These are phyloP conservation scores for Leptosphaerulina australis DNA, from an alignment of 2,329 filamentous ascomycete species.

Conservation along the genomic window DNA sequence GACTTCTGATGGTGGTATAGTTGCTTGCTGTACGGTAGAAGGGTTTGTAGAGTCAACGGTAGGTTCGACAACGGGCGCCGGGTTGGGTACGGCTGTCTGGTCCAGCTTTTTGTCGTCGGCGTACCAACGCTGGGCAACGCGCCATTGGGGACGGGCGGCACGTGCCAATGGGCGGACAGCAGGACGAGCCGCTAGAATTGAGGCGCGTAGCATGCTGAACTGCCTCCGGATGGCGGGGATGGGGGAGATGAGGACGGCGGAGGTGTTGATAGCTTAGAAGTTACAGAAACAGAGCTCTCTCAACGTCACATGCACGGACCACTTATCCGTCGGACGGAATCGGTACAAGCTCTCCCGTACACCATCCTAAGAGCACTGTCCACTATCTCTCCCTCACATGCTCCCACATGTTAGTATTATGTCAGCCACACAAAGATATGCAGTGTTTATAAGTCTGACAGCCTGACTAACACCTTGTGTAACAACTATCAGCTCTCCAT, in stretches of 20 bases:
- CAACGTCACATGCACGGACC: no score
- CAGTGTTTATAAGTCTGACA: neutral
- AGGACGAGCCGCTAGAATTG: slow-evolving; percentile 57
- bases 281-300: slow-evolving; percentile 23
- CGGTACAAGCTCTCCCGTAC: slow-evolving; percentile 8
- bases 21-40: slow-evolving; percentile 32
- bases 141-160: slow-evolving; percentile 47
- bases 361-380: slow-evolving; percentile 8
- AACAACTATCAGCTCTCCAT: slow-evolving; percentile 6
- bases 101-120: slow-evolving; percentile 55
- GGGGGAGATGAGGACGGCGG: slow-evolving; percentile 23
- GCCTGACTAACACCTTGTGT: slow-evolving; percentile 10
- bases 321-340: slow-evolving; percentile 18
- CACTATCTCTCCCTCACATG: slow-evolving; percentile 14
- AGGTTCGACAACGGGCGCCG: slow-evolving; percentile 47
- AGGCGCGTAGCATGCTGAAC: slow-evolving; percentile 63
- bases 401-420: neutral
- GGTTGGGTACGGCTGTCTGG: slow-evolving; percentile 47
- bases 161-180: slow-evolving; percentile 47
- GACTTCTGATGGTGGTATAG: slow-evolving; percentile 57
- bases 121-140: slow-evolving; percentile 55
- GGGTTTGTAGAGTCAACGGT: slow-evolving; percentile 49
- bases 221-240: slow-evolving; percentile 43
- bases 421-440: slow-evolving; percentile 1
- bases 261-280: slow-evolving; percentile 6